phyloP scores from a whole-genome alignment of 768 basidiomycete species.

The Tephrocybe sp. region DNA sequence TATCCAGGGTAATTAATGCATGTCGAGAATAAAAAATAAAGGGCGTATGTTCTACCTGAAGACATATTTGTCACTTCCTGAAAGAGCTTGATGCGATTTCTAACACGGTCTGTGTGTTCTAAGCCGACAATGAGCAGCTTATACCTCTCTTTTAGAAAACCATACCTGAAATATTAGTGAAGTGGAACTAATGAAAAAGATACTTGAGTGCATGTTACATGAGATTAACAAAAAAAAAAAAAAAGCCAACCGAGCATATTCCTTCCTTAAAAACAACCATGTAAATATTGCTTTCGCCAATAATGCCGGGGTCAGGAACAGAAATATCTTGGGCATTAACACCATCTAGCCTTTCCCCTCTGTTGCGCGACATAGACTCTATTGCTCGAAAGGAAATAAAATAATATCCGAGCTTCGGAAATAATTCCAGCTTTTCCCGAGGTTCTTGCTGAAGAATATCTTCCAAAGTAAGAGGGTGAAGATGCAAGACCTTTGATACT shows the following conservation, averaged over 20 bases:
- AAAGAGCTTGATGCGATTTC: constrained; percentile 63
- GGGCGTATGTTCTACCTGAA: constrained; percentile 49
- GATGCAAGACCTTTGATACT: constrained; percentile 63
- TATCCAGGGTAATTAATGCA: neutral
- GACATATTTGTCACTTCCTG: constrained; percentile 66
- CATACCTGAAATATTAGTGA: constrained; percentile 73
- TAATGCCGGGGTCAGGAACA: constrained; percentile 35
- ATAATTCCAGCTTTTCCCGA: constrained; percentile 87
- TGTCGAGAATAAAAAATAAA: neutral
- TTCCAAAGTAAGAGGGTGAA: constrained; percentile 91
- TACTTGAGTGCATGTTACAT: neutral
- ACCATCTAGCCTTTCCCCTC: constrained; percentile 25
- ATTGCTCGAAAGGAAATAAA: constrained; percentile 86
- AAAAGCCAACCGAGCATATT: constrained; percentile 63
- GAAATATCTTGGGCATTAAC: constrained; percentile 17
- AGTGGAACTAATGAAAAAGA: constrained; percentile 70
- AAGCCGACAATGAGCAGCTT: neutral
- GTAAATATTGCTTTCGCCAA: constrained; percentile 85
- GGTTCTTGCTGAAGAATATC: constrained; percentile 91
- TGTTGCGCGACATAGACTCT: constrained; percentile 51
- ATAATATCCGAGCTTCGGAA: constrained; percentile 87
- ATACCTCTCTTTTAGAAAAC: neutral
- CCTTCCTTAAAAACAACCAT: constrained; percentile 87
- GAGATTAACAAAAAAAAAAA: neutral
- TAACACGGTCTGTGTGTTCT: constrained; percentile 79